Base-by-base conservation (phyloP, 1,139 yeast species). In the Saccharomyces hybrid region DNA sequence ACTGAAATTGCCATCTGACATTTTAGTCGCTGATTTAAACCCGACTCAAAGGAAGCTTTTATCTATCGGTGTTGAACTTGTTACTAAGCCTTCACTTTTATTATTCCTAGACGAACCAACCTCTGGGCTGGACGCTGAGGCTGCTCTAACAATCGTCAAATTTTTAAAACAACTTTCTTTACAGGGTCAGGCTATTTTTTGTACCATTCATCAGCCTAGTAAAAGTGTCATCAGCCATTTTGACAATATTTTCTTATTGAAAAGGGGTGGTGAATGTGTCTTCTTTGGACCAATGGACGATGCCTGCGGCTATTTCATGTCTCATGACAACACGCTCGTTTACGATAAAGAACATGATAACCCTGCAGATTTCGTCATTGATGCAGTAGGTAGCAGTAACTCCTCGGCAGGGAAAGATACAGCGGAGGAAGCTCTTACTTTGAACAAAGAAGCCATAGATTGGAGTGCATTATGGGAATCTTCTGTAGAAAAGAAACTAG, bases 301-400 rank as follows among this genome's bases (percentile, higher is more conserved):
- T 20, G 82, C 81, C 2, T 76, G 73, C 60, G 67, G 66, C 20
- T 79, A 66, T 60, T 78, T 79, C 57, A 51, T 56, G 44, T 42
- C 52, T 3, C 55, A 60, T 49, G 65, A 63, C 27, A 51, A 54
- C 6, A 42, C 57, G 7, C 53, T 63, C 32, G 32, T 52, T 16
- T 62, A 56, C 46, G 62, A 63, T 42, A 54, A 47, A 16, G 63
- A 60, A 52, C 41, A 46, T 46, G 84, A 78, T 57, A 81, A 81
- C 57, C 86, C 86, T 4, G 86, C 86, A 23, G 86, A 81, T 65
- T 81, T 79, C 64, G 78, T 82, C 58, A 71, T 81, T 59, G 81
- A 80, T 56, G 78, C 77, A 48, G 80, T 81, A 63, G 83, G 83
- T 48, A 60, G 61, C 28, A 38, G 44, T 13, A 38, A 38, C 11